These are phyloP conservation scores for Lentinula guzmanii DNA, from an alignment of 768 basidiomycete species.

Conservation along the genomic window DNA sequence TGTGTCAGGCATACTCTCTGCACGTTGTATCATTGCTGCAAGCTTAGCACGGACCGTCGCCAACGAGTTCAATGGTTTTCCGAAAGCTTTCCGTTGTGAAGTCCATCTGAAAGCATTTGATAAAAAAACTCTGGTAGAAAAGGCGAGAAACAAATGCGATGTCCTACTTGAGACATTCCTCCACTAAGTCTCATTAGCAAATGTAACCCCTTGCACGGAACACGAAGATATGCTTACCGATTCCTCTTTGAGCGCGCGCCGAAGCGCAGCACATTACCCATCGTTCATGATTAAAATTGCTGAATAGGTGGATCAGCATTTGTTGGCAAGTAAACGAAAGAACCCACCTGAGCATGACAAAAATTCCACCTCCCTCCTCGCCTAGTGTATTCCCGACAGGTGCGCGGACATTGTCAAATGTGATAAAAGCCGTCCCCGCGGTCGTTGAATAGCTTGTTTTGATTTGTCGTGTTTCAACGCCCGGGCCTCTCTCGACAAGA, in stretches of 20 bases:
- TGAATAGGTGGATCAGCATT: constrained; percentile 15
- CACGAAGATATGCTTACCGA: constrained; percentile 17
- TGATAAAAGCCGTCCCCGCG: constrained; percentile 77
- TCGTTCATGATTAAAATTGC: constrained; percentile 93
- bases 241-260: constrained; percentile 40
- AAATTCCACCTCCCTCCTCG: constrained; percentile 63
- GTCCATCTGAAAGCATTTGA: constrained; percentile 56
- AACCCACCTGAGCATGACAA: constrained; percentile 39
- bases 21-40: constrained; percentile 66
- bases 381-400: constrained; percentile 84
- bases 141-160: neutral
- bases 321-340: neutral
- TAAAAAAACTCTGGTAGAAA: neutral
- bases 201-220: neutral
- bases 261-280: constrained; percentile 85
- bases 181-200: constrained; percentile 17
- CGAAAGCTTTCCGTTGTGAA: constrained; percentile 84
- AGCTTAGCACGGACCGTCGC: constrained; percentile 87
- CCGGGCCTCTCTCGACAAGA: constrained; percentile 75
- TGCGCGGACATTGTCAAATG: constrained; percentile 78
- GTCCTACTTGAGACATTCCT: constrained; percentile 49
- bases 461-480: constrained; percentile 80
- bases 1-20: constrained; percentile 45
- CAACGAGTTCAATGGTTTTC: constrained; percentile 78
- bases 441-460: constrained; percentile 79